Base-by-base conservation (phyloP, 2,329 filamentous ascomycete species). In the Aspergillus fumigatiaffinis region DNA sequence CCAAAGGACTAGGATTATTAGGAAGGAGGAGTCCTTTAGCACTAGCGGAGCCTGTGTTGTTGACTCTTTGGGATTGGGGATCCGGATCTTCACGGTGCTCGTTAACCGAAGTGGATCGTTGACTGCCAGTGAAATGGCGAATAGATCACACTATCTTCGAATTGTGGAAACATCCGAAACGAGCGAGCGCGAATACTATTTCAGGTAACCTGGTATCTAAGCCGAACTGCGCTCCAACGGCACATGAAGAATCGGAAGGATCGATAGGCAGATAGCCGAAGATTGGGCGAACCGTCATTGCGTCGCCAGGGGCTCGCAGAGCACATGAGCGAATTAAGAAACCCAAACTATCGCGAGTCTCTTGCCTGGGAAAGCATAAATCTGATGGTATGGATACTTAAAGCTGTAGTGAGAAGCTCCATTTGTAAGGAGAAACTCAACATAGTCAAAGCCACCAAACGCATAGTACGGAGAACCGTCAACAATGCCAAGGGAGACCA, bases 71-170 rank as follows among this genome's bases (percentile, higher is more conserved):
- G 57, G 58, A 65, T 61, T 55, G 55, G 58, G 54, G 59, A 57
- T 42, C 61, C 56, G 56, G 61, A 67, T 67, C 64, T 67, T 65
- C 64, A 56, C 54, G 53, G 51, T 57, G 57, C 44, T 47, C 57
- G 50, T 47, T 55, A 56, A 60, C 51, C 57, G 50, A 58, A 56
- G 65, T 66, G 65, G 65, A 58, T 52, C 50, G 48, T 56, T 48
- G 50, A 53, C 53, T 61, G 59, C 57, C 60, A 60, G 57, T 60
- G 56, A 52, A 50, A 58, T 51, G 44, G 47, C 55, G 59, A 59
- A 61, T 53, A 47, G 52, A 47, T 29, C 49, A 50, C 38, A 57
- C 58, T 57, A 60, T 60, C 60, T 56, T 58, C 61, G 35, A 51
- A 35, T 50, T 35, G 62, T 64, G 63, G 65, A 58, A 52, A 59